Conservation (phyloP, 129 eudicot species). For the Lonicera japonica region DNA sequence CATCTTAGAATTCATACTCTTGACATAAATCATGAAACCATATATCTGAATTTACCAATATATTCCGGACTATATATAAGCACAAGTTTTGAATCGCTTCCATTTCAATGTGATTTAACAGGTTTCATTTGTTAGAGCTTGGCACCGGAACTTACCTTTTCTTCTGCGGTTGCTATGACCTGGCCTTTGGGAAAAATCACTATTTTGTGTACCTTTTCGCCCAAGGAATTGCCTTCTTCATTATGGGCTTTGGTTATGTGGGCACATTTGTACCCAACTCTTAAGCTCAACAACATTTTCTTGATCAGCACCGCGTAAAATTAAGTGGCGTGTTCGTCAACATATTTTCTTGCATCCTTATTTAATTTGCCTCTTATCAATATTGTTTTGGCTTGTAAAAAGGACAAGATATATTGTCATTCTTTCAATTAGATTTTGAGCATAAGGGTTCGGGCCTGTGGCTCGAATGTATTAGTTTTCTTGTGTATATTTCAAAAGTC, state of each 20-base stretch:
- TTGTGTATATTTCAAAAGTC: conserved; percentile 1
- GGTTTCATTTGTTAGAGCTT: conserved; percentile 48
- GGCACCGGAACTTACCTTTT: conserved; percentile 43
- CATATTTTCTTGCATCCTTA: background rate
- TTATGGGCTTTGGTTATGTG: conserved; percentile 57
- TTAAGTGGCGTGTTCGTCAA: conserved; percentile 8
- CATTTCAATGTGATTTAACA: conserved; percentile 19
- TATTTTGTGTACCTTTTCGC: conserved; percentile 56
- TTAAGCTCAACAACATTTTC: background rate
- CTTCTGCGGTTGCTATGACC: conserved; percentile 63
- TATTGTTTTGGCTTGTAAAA: conserved; percentile 10
- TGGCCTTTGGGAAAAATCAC: conserved; percentile 39
- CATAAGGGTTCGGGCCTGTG: conserved; percentile 14
- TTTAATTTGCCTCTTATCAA: background rate
- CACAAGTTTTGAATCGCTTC: too few species aligned
- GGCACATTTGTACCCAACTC: conserved; percentile 51
- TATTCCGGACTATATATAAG: too few species aligned
- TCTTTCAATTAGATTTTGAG: conserved; percentile 17
- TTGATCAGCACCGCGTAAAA: background rate
- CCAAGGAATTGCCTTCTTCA: conserved; percentile 59
- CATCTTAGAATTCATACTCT: too few species aligned
- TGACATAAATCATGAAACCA: too few species aligned
- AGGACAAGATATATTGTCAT: background rate
- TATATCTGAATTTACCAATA: too few species aligned
- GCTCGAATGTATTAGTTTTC: conserved; percentile 5